Evolutionary conservation across 1,284 basidiomycete species (phyloP), one percentile per base, ranked within the genome.

Genomic region (Xanthoconium separans): DNA sequence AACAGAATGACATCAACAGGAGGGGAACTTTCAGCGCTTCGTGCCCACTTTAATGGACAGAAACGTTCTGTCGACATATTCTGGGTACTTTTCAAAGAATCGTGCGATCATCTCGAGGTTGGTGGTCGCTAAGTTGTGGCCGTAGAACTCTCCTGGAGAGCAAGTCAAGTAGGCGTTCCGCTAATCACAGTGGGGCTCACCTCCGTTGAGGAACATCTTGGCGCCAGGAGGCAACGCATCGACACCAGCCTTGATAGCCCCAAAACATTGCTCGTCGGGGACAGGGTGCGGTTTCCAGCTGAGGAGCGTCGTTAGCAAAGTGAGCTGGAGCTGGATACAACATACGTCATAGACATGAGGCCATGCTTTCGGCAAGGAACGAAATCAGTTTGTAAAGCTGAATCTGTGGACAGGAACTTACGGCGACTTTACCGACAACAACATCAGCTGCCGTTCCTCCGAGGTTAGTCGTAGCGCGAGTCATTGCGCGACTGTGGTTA

Each of bases 171-270:
- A 10, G 36, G 30, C 9, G 24, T 42, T 20, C 7, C 42, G 29
- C 7, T 24, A 18, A 47, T 10, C 18, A 13, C 4, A n/a, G 5
- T 4, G 5, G 31, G 24, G 16, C 73, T 6, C 55, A 77, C 80
- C 77, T 59, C 73, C 77, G 53, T 80, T 79, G 49, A 81, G 53
- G 43, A 80, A 55, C 71, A 76, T 74, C 62, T 79, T 85, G 40
- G 75, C 64, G 24, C 74, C 77, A 0, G 70, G 53, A 8, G 77
- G 77, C 24, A 78, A 69, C 2, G 79, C 76, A 22, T 80, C 74
- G 41, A 89, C 74, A 7, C 80, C 79, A 5, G 84, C 80, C 64
- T 82, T 85, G 73, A 89, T 84, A 6, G 82, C 73, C 37, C 76
- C 79, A 56, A 88, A 86, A 16, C 78, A 77, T 18, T 79, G 71